Conservation (phyloP, 164 flowering plant genomes). For the Macadamia tetraphylla region DNA sequence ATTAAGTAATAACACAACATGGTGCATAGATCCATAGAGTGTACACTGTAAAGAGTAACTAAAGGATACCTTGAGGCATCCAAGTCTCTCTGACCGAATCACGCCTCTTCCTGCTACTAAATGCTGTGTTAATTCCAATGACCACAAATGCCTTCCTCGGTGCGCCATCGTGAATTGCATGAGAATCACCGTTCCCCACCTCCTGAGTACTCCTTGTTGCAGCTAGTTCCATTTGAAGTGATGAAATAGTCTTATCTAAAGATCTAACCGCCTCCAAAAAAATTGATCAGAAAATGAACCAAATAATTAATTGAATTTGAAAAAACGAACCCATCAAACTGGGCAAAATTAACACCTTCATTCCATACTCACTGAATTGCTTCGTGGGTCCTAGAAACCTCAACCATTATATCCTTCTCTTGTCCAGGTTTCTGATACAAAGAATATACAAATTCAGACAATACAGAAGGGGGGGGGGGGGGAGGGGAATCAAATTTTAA, state of each 20-base stretch:
- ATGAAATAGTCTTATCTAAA: slow-evolving; percentile 67
- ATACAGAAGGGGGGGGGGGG: slow-evolving; percentile 1
- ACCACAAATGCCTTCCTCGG: slow-evolving; percentile 71
- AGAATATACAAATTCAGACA: background rate
- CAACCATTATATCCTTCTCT: slow-evolving; percentile 52
- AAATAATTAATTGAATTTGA: background rate
- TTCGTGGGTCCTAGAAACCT: slow-evolving; percentile 73
- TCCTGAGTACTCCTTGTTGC: slow-evolving; percentile 54
- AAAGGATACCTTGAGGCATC: slow-evolving; percentile 58
- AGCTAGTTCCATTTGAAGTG: slow-evolving; percentile 79
- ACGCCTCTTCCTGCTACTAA: slow-evolving; percentile 70
- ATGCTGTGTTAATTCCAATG: slow-evolving; percentile 94
- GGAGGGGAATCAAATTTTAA: too few relatives aligned
- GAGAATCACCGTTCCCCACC: slow-evolving; percentile 23
- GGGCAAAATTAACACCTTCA: background rate
- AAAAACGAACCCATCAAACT: background rate
- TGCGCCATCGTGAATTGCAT: slow-evolving; percentile 19
- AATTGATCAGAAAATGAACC: slow-evolving; percentile 1
- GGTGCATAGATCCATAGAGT: too few relatives aligned
- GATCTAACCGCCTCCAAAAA: slow-evolving; percentile 36
- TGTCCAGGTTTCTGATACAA: slow-evolving; percentile 30
- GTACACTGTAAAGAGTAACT: background rate
- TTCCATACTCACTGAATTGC: slow-evolving; percentile 69
- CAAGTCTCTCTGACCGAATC: slow-evolving; percentile 58
- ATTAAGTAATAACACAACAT: background rate